Evolutionary conservation across 192 early-diverging fungal species (phyloP).

Genomic region (Coemansia asiatica): DNA sequence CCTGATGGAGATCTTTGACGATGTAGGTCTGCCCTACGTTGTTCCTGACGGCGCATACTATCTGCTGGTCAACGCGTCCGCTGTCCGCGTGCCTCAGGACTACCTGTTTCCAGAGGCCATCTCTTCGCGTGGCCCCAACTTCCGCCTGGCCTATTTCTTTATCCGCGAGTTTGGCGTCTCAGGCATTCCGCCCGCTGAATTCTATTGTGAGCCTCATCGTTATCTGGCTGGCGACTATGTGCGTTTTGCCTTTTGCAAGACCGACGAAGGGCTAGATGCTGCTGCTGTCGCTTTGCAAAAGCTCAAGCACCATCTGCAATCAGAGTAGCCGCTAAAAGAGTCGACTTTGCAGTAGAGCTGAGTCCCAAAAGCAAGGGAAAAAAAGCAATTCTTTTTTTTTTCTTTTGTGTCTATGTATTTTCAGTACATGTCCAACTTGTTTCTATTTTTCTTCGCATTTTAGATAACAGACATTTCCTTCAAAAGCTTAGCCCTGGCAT

Average conservation of each 20-base stretch:
- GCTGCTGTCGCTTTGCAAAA: conserved; percentile 68
- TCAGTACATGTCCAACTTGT: neutral
- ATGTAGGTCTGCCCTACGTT: conserved; percentile 73
- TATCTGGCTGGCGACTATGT: conserved; percentile 70
- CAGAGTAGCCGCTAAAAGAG: neutral
- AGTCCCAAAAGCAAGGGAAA: too few species aligned
- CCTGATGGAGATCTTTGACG: conserved; percentile 66
- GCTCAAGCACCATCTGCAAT: conserved; percentile 53
- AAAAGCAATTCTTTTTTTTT: too few species aligned
- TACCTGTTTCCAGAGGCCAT: conserved; percentile 61
- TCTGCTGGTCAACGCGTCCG: conserved; percentile 78
- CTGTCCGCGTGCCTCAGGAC: conserved; percentile 64
- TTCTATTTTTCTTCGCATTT: neutral
- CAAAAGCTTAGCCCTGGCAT: too few species aligned
- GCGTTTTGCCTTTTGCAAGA: conserved; percentile 94
- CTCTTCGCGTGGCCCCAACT: conserved; percentile 66
- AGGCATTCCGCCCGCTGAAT: conserved; percentile 88
- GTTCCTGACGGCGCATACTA: conserved; percentile 93
- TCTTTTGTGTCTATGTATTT: too few species aligned
- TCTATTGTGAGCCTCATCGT: conserved; percentile 73
- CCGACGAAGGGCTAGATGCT: conserved; percentile 73
- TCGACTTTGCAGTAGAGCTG: too few species aligned
- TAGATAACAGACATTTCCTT: too few species aligned
- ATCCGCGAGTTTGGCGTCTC: conserved; percentile 87
- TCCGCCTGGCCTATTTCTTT: conserved; percentile 80